Base-by-base conservation (phyloP, 148 eudicot species). In the Cornus suecica region DNA sequence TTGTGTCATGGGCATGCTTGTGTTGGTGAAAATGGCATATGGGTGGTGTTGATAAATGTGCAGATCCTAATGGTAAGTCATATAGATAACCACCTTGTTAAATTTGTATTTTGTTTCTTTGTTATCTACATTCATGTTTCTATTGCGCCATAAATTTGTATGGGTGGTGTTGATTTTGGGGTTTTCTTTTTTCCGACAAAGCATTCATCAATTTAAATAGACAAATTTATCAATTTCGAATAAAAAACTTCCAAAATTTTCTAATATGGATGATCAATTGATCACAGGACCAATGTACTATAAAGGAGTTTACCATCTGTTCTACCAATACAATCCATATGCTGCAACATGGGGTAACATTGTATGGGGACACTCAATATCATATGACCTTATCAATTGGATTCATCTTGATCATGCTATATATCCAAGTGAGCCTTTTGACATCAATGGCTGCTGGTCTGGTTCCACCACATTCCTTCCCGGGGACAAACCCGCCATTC, bases 381-480 rank as follows among this genome's bases (percentile, higher is more conserved):
- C 93, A 41, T 74, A 83, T 22, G 87, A 90, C 73, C 80, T 90
- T 0, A 70, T 90, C 76, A 82, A 90, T 31, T 90, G 91, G 91
- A 77, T 79, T 15, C 85, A 80, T 65, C 91, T 82, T 30, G 84
- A 81, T 15, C 62, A 28, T 18, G 88, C 88, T 18, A 78, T 90
- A 2, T 5, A 41, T 18, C 89, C 91, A 4, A 72, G 84, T 0
- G 62, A 69, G 2, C 83, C 85, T 0, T 87, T 68, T 64, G 89
- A 90, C 32, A 80, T 81, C 69, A 77, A 78, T 6, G 86, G 93
- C 18, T 84, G 87, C 68, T 86, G 87, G 89, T 87, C 93, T 0
- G 93, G 93, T 2, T 90, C 93, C 2, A 74, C 70, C 25, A 90
- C 88, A 3, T 79, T 85, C 27, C 87, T 83, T 65, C 88, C 84